Percentiles rank a stretch among this genome's conserved stretches.
phyloP scores from a whole-genome alignment of 2,329 filamentous ascomycete genomes.

The Delphinella strobiligena region DNA sequence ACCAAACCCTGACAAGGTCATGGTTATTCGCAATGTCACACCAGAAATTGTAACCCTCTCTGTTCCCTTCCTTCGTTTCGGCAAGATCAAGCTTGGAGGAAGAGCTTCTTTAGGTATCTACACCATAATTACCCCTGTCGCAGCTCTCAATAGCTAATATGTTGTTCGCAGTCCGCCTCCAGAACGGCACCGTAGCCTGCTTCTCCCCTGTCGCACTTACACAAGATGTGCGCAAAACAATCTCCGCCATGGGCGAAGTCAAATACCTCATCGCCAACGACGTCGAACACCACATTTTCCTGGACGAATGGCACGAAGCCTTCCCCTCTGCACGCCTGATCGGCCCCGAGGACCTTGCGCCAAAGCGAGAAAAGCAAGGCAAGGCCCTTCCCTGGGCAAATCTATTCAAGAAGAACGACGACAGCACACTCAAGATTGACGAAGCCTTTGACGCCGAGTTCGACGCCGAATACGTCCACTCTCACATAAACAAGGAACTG shows the following conservation, averaged over 20 bases:
- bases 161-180: slow-evolving; percentile 54
- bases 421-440: slow-evolving; percentile 41
- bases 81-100: slow-evolving; percentile 69
- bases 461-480: slow-evolving; percentile 68
- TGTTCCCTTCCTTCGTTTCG: slow-evolving; percentile 73
- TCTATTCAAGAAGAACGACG: slow-evolving; percentile 37
- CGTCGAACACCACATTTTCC: slow-evolving; percentile 88
- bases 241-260: slow-evolving; percentile 40
- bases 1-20: slow-evolving; percentile 64
- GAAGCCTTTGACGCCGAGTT: slow-evolving; percentile 81
- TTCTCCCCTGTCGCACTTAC: slow-evolving; percentile 89
- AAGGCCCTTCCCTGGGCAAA: slow-evolving; percentile 33
- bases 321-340: slow-evolving; percentile 72
- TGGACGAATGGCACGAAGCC: slow-evolving; percentile 70
- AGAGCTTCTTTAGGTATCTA: slow-evolving; percentile 65
- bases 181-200: slow-evolving; percentile 66
- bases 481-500: slow-evolving; percentile 73
- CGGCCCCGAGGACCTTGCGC: slow-evolving; percentile 68
- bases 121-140: background rate
- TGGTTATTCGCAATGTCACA: slow-evolving; percentile 80
- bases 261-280: slow-evolving; percentile 81
- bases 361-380: slow-evolving; percentile 52
- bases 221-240: slow-evolving; percentile 53
- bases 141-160: background rate
- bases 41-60: slow-evolving; percentile 68